phyloP scores from a whole-genome alignment of 2,329 filamentous ascomycete genomes.

The Alternaria rosae region DNA sequence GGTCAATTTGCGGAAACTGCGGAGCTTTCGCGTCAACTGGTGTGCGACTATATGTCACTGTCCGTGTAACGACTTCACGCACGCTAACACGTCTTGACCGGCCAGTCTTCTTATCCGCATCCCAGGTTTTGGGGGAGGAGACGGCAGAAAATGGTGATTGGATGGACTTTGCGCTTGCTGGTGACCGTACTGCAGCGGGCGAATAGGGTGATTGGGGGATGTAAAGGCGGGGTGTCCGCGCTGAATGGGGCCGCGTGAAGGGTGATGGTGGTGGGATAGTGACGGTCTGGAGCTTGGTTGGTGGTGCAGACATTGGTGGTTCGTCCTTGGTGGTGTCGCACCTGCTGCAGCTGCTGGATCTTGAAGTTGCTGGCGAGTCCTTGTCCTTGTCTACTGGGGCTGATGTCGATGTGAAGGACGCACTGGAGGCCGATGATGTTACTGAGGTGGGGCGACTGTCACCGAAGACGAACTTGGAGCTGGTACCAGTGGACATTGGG shows the following conservation, averaged over 20 bases:
- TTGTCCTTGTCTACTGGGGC: slow-evolving; percentile 37
- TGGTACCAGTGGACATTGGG: slow-evolving; percentile 67
- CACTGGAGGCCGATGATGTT: slow-evolving; percentile 47
- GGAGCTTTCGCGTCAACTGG: slow-evolving; percentile 49
- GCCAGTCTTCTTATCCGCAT: slow-evolving; percentile 70
- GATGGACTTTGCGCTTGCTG: slow-evolving; percentile 64
- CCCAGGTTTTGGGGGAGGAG: slow-evolving; percentile 79
- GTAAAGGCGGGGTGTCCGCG: slow-evolving; percentile 69
- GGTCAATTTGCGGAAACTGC: slow-evolving; percentile 72
- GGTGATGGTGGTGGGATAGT: slow-evolving; percentile 67
- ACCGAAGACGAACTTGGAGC: slow-evolving; percentile 59
- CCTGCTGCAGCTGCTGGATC: slow-evolving; percentile 50
- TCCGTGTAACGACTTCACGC: slow-evolving; percentile 90
- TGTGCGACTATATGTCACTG: slow-evolving; percentile 81
- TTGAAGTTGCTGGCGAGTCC: slow-evolving; percentile 45
- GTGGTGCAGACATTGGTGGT: slow-evolving; percentile 54
- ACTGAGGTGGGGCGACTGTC: slow-evolving; percentile 51
- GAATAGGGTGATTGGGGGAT: slow-evolving; percentile 81
- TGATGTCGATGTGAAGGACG: slow-evolving; percentile 47
- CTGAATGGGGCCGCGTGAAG: slow-evolving; percentile 70
- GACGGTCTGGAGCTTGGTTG: slow-evolving; percentile 59
- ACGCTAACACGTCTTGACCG: slow-evolving; percentile 71
- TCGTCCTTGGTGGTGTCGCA: slow-evolving; percentile 44
- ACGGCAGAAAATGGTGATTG: slow-evolving; percentile 77
- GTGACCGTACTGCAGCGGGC: slow-evolving; percentile 67